Evolutionary conservation across 1,284 basidiomycete species (phyloP).

Genomic region (Porogramme epimiltina): DNA sequence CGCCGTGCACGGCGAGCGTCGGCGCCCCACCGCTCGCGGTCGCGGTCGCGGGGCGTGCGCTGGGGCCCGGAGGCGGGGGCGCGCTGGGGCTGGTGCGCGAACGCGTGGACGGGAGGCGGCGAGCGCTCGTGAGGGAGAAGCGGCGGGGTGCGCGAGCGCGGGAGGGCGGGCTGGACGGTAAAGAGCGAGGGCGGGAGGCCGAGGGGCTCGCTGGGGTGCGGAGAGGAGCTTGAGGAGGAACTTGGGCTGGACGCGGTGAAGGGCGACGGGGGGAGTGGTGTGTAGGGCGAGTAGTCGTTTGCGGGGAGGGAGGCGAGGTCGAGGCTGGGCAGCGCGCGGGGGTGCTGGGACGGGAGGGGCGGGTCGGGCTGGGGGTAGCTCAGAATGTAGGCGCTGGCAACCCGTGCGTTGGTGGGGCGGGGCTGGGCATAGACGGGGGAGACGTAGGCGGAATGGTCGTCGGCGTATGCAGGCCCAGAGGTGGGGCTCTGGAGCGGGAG

Average conservation of each 20-base stretch:
- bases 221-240: constrained; percentile 20
- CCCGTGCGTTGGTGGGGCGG: constrained; percentile 16
- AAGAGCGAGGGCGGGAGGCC: constrained; percentile 33
- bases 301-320: constrained; percentile 11
- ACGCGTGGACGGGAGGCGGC: neutral
- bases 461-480: too few species aligned
- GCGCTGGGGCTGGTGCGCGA: neutral
- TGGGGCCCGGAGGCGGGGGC: neutral
- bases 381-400: constrained; percentile 30
- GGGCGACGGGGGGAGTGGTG: constrained; percentile 7
- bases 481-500: constrained; percentile 33
- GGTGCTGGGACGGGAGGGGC: constrained; percentile 17
- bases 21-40: neutral
- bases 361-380: constrained; percentile 36
- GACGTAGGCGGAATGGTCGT: constrained; percentile 31
- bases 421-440: constrained; percentile 15
- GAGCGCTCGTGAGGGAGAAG: neutral
- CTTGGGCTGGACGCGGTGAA: constrained; percentile 11
- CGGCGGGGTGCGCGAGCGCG: neutral
- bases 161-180: constrained; percentile 14
- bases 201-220: constrained; percentile 20
- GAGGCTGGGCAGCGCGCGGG: constrained; percentile 12
- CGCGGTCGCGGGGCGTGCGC: neutral
- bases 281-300: constrained; percentile 18
- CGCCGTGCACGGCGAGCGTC: constrained; percentile 1